These are phyloP conservation scores for Coniella lustricola DNA, from an alignment of 2,329 filamentous ascomycete species.

Conservation along the genomic window DNA sequence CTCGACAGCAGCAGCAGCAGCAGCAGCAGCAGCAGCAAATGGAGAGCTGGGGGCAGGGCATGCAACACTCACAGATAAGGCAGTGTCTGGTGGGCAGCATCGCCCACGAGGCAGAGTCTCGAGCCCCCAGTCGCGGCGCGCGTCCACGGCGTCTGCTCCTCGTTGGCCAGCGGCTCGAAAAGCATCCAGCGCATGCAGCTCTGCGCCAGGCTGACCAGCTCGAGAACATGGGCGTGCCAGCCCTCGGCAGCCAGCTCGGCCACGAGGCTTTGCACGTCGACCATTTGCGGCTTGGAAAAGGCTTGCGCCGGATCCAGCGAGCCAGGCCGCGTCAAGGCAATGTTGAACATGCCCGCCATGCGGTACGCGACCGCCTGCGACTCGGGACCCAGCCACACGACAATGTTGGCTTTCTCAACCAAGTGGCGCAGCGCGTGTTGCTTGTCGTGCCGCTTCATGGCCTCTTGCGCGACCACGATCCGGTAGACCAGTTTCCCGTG, in stretches of 20 bases:
- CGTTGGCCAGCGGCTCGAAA: slow-evolving; percentile 17
- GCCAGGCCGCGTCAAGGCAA: slow-evolving; percentile 19
- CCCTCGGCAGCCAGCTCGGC: slow-evolving; percentile 6
- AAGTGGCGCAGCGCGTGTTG: slow-evolving; percentile 15
- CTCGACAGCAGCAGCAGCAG: not conserved
- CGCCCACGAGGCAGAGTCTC: slow-evolving; percentile 19
- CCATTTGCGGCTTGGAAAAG: slow-evolving; percentile 16
- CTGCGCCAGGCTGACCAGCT: slow-evolving; percentile 17
- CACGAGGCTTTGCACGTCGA: slow-evolving; percentile 16
- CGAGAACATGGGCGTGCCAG: slow-evolving; percentile 18
- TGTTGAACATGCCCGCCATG: slow-evolving; percentile 17
- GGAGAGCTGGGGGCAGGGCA: not conserved
- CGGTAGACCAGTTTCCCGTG: slow-evolving; percentile 20
- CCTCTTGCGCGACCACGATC: slow-evolving; percentile 16
- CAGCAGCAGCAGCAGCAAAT: too few species aligned
- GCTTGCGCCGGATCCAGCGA: slow-evolving; percentile 16
- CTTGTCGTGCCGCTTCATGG: slow-evolving; percentile 16
- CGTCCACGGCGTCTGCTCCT: slow-evolving; percentile 16
- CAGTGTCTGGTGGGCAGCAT: slow-evolving; percentile 18
- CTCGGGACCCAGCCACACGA: slow-evolving; percentile 19
- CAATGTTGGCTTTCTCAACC: slow-evolving; percentile 17
- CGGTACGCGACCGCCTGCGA: slow-evolving; percentile 19
- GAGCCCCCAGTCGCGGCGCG: slow-evolving; percentile 12
- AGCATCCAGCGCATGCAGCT: slow-evolving; percentile 16
- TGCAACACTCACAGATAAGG: slow-evolving; percentile 18